Percentiles rank a stretch among this genome's conserved stretches.
These are phyloP conservation scores for Penstemon newberryi DNA, from an alignment of 257 asterid genomes.

Conservation along the genomic window DNA sequence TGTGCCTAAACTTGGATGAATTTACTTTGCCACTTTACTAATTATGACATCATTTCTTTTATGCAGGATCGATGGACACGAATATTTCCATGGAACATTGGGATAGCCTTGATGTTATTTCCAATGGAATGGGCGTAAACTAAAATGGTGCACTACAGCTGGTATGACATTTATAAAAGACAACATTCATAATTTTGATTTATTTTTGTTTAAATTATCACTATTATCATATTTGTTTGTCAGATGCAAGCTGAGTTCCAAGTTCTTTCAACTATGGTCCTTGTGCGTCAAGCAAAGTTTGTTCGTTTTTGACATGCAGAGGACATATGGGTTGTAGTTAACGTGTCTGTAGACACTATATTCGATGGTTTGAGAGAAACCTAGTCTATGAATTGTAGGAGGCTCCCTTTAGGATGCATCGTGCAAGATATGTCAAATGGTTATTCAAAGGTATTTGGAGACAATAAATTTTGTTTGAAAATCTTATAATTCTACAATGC, in stretches of 20 bases:
- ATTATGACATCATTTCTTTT: not conserved
- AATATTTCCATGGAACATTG: constrained; percentile 55
- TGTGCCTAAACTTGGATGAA: not conserved
- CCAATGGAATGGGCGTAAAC: constrained; percentile 37
- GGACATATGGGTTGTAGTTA: constrained; percentile 84
- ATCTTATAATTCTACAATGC: too few species aligned
- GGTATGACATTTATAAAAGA: constrained; percentile 42
- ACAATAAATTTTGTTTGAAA: too few species aligned
- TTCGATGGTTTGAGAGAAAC: constrained; percentile 42
- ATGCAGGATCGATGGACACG: constrained; percentile 52
- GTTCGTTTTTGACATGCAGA: constrained; percentile 75
- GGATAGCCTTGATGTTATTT: constrained; percentile 44
- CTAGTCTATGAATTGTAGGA: constrained; percentile 45
- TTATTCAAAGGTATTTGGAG: constrained; percentile 60
- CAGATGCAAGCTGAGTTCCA: constrained; percentile 91
- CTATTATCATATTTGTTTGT: constrained; percentile 6
- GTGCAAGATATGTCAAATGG: constrained; percentile 72
- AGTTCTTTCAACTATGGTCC: constrained; percentile 70
- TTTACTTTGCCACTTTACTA: not conserved
- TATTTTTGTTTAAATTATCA: too few species aligned
- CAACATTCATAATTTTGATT: too few species aligned
- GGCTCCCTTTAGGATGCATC: constrained; percentile 89
- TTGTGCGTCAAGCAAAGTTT: constrained; percentile 59
- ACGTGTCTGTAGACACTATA: constrained; percentile 60
- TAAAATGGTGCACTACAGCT: constrained; percentile 50